Base-by-base conservation (phyloP, 495 filamentous ascomycete genomes). In the Penicillium herquei region DNA sequence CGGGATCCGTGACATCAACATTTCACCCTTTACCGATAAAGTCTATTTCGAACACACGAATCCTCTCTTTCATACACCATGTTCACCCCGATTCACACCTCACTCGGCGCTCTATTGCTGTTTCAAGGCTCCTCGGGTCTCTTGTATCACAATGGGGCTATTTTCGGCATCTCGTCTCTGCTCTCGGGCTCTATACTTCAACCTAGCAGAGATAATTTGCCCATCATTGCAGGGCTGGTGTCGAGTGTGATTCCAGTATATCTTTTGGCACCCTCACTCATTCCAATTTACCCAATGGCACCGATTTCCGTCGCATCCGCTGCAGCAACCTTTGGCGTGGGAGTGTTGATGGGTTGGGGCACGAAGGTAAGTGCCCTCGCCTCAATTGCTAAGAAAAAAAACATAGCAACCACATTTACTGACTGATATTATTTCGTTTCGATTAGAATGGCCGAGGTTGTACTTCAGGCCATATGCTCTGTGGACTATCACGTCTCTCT, bases 381-480 rank as follows among this genome's bases (percentile, higher is more conserved):
- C 21, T 26, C 21, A 26, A 26, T 26, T 26, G 21, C 21, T 26
- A 26, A 26, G 4, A 26, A 26, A 4, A 26, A 26, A 26, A 26
- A 4, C 21, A 2, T 26, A 26, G 21, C 21, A 26, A 2, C 21
- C 21, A 26, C 21, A 26, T 26, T 1, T 4, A 39, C 41, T 37
- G 41, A 34, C 52, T 57, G 43, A 58, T 51, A 16, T 6, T 14
- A 18, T 34, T 26, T 9, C 39, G n/a, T 9, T 40, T 31, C n/a
- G n/a, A n/a, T n/a, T 52, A 81, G 75, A 75, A 72, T 58, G 78
- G 75, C 17, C 73, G 73, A 42, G 82, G 82, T 26, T 85, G 82
- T 56, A 84, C 82, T 11, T 83, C 81, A 2, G 83, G 83, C 32
- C 83, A 86, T 61, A 83, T 86, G 74, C 76, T 86, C 34, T 83